phyloP scores from a whole-genome alignment of 371 early-diverging fungal species.

The Chytridium lagenaria region DNA sequence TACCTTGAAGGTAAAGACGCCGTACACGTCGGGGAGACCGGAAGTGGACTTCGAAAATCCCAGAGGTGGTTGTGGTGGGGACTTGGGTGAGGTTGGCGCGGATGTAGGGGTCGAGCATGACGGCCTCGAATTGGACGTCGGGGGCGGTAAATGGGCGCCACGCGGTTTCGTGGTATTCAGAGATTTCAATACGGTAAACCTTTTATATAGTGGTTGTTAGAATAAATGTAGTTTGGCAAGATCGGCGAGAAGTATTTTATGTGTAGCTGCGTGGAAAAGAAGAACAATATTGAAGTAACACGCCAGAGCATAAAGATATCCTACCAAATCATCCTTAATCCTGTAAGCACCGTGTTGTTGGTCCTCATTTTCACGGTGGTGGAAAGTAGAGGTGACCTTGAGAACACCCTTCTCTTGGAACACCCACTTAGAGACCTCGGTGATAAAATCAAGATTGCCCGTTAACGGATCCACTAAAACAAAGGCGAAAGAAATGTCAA shows the following conservation, averaged over 20 bases:
- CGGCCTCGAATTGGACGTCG: constrained; percentile 84
- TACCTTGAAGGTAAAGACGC: constrained; percentile 93
- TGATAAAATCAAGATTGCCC: constrained; percentile 78
- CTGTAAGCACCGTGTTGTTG: constrained; percentile 79
- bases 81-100: constrained; percentile 75
- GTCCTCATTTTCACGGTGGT: constrained; percentile 73
- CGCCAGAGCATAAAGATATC: background rate
- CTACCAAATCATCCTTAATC: constrained; percentile 87
- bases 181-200: constrained; percentile 80
- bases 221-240: no score
- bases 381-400: constrained; percentile 63
- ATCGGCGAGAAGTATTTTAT: background rate
- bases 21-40: constrained; percentile 92
- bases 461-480: constrained; percentile 39
- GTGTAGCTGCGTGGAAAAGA: no score
- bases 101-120: constrained; percentile 97
- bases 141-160: constrained; percentile 77
- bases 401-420: constrained; percentile 93
- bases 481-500: background rate
- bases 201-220: no score
- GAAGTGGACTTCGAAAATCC: constrained; percentile 64
- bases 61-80: constrained; percentile 38
- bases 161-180: constrained; percentile 74
- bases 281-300: no score
- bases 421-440: constrained; percentile 83